These are phyloP conservation scores for Acacia crassicarpa DNA, from an alignment of 306 rosid genomes.

Conservation along the genomic window DNA sequence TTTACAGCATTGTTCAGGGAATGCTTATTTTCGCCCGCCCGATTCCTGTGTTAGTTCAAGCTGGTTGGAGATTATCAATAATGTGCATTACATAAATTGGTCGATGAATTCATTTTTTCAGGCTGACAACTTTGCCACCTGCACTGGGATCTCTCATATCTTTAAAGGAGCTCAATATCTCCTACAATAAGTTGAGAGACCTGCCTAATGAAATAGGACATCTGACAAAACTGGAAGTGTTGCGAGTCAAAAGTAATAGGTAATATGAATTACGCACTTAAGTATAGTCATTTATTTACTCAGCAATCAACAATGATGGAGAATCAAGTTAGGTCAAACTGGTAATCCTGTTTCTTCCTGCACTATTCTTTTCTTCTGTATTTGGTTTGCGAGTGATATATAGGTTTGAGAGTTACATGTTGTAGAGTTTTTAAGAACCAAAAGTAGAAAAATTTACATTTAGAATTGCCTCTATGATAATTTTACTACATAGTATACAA, in stretches of 20 bases:
- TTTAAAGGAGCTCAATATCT: constrained; percentile 68
- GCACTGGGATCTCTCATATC: constrained; percentile 62
- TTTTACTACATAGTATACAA: not conserved
- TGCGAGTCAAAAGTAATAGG: constrained; percentile 78
- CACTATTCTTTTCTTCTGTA: not conserved
- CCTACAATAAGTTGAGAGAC: constrained; percentile 64
- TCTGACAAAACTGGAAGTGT: constrained; percentile 65
- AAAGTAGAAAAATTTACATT: not conserved
- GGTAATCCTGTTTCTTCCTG: not conserved
- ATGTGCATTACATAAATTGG: not conserved
- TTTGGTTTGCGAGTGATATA: constrained; percentile 10
- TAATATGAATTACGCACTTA: constrained; percentile 24
- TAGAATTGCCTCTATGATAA: not conserved
- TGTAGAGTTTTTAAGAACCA: constrained; percentile 19
- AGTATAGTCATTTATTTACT: constrained; percentile 8
- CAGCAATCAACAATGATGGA: not conserved
- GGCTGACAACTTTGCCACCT: constrained; percentile 70
- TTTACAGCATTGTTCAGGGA: constrained; percentile 8
- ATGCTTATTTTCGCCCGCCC: not conserved
- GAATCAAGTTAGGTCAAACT: constrained; percentile 5
- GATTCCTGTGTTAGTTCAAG: constrained; percentile 4
- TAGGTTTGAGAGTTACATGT: constrained; percentile 20
- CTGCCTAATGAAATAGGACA: constrained; percentile 72
- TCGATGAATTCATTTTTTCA: constrained; percentile 41
- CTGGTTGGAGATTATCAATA: not conserved